Conservation (phyloP, 495 filamentous ascomycete genomes). For the Jackrogersella minutella region DNA sequence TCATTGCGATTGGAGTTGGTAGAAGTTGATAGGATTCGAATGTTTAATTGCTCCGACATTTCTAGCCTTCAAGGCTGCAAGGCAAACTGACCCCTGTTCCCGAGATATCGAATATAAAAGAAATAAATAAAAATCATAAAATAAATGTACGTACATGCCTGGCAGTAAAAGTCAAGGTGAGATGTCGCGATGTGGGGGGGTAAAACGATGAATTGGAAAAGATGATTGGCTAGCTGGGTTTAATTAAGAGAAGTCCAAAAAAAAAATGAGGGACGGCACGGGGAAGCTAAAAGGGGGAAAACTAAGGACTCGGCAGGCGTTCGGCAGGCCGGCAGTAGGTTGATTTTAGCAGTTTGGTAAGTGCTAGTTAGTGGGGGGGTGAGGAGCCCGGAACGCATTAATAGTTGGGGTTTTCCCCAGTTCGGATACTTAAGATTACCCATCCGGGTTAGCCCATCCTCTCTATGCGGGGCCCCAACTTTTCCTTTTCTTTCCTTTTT, state of each 20-base stretch:
- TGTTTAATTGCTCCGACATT: constrained; percentile 22
- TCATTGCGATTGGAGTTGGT: background rate
- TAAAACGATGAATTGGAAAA: too few species aligned
- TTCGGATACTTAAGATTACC: background rate
- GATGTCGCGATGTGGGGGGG: background rate
- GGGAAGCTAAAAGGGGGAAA: background rate
- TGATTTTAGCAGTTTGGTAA: background rate
- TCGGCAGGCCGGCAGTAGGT: constrained; percentile 13
- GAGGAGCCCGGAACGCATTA: background rate
- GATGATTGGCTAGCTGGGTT: too few species aligned
- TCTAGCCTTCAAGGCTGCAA: background rate
- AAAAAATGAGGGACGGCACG: background rate
- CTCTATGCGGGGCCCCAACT: constrained; percentile 20
- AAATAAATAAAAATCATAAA: too few species aligned
- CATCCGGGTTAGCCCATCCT: background rate
- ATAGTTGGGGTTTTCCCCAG: constrained; percentile 11
- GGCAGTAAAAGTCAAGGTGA: too few species aligned
- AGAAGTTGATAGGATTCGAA: constrained; percentile 7
- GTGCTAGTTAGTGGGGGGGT: constrained; percentile 1
- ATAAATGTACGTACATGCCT: too few species aligned
- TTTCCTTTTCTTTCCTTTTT: background rate
- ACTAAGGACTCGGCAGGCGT: constrained; percentile 13
- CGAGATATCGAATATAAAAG: too few species aligned
- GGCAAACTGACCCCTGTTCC: background rate
- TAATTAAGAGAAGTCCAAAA: background rate